Percentiles rank a stretch among this genome's conserved stretches.
Conservation (phyloP, 1,139 yeast genomes). For the Debaryomyces robertsiae region DNA sequence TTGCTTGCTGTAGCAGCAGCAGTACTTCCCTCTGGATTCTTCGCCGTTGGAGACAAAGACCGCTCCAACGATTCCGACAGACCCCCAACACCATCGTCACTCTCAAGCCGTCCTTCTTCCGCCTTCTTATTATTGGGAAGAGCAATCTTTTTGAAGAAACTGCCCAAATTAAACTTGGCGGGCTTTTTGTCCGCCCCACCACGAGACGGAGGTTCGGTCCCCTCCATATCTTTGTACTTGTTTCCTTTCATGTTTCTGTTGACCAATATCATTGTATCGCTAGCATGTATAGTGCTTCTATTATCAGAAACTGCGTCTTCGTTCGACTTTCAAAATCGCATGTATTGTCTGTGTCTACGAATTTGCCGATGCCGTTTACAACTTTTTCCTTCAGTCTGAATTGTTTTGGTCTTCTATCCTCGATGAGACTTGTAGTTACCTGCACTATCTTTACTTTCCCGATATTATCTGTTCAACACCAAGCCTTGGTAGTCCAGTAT, state of each 20-base stretch:
- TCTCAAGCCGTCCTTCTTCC: background rate
- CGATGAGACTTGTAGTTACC: no score
- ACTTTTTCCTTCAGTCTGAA: background rate
- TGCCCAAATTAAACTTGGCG: constrained; percentile 23
- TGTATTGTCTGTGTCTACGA: no score
- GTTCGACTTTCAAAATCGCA: no score
- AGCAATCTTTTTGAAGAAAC: constrained; percentile 21
- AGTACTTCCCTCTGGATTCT: background rate
- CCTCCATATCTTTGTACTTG: constrained; percentile 5
- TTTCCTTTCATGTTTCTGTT: constrained; percentile 7
- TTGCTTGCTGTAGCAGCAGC: background rate
- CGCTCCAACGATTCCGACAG: background rate
- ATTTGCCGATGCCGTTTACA: background rate
- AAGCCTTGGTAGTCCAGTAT: no score
- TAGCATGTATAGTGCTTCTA: background rate
- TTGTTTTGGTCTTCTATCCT: no score
- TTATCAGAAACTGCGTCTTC: background rate
- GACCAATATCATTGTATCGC: constrained; percentile 5
- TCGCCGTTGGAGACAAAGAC: constrained; percentile 7
- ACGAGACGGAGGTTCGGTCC: constrained; percentile 1
- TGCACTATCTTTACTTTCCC: no score
- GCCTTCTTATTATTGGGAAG: constrained; percentile 10
- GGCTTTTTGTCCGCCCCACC: constrained; percentile 5
- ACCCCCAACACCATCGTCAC: background rate
- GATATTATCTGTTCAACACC: no score